phyloP scores from a whole-genome alignment of 2,329 filamentous ascomycete genomes.

The Aspergillus novoparasiticus region DNA sequence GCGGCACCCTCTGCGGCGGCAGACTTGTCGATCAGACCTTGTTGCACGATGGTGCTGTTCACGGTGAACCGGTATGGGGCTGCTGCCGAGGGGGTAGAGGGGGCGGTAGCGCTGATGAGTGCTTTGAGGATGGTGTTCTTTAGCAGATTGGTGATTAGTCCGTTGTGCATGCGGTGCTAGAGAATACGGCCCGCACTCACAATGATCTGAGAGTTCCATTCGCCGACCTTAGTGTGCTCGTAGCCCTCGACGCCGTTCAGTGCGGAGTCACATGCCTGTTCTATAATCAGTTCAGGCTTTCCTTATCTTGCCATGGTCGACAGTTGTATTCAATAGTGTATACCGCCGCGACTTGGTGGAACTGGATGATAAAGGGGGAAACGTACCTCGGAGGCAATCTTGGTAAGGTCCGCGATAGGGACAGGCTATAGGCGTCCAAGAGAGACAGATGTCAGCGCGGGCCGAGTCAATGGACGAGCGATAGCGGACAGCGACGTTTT shows the following conservation, averaged over 20 bases:
- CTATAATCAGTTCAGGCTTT: constrained; percentile 12
- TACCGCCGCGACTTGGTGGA: too few relatives aligned
- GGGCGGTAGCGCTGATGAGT: constrained; percentile 45
- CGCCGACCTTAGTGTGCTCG: constrained; percentile 79
- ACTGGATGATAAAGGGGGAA: background rate
- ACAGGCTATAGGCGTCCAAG: constrained; percentile 61
- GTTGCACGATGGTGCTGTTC: constrained; percentile 98
- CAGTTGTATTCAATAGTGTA: background rate
- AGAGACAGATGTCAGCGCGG: constrained; percentile 8
- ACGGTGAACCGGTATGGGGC: constrained; percentile 90
- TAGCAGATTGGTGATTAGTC: background rate
- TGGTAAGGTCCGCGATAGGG: constrained; percentile 73
- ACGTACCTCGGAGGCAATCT: constrained; percentile 81
- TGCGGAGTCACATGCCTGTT: constrained; percentile 78
- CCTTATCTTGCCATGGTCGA: background rate
- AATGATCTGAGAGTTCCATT: constrained; percentile 93
- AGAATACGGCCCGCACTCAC: constrained; percentile 55
- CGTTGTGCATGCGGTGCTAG: too few relatives aligned
- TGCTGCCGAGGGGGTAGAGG: constrained; percentile 36
- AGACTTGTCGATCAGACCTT: constrained; percentile 60
- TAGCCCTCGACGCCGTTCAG: constrained; percentile 77
- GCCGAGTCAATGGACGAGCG: constrained; percentile 3
- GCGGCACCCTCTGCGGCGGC: constrained; percentile 59
- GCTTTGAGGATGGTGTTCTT: constrained; percentile 46
- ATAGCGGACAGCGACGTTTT: constrained; percentile 13